Base-by-base conservation (phyloP, 73 alveolate genomes). In the Stentor roeselii region DNA sequence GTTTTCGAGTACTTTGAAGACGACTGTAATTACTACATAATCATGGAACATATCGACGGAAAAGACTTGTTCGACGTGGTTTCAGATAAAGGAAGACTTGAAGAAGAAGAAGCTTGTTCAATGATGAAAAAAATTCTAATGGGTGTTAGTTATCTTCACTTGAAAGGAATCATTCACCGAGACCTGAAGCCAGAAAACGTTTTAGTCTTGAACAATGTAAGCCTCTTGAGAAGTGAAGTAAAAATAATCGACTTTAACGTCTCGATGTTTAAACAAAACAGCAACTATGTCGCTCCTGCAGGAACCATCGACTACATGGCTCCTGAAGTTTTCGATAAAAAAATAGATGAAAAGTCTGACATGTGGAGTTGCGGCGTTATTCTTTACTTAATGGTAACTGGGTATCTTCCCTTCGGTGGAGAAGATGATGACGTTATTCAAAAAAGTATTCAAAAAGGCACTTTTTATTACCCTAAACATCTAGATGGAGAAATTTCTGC, bases 1-100 rank as follows among this genome's bases (percentile, higher is more conserved):
- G 40, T 92, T 39, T 94, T 78, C 85, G 98, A 94, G 82, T 92
- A 84, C 86, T 94, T 78, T 90, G 84, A 86, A 83, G 96, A 92
- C 83, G 86, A 87, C 50, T 86, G 86, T 76, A 92, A 90, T 82
- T 88, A 76, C 60, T 94, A 94, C 83, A 67, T 94, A 35, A 88
- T 94, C 39, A 89, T 86, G 82, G 98, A 94, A 84, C 78, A 42
- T 32, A 39, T 75, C 15, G 0, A 82, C 36, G 98, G 98, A 38
- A 95, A 96, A 1, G 95, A 93, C 59, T 82, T 93, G 36, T 82
- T 88, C 41, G 87, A 83, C 35, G 84, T 89, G 39, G 41, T 67
- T 67, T n/a, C 37, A 67, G 27, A n/a, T n/a, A 21, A 21, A 30
- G n/a, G n/a, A 34, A 32, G 11, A 67, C 14, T 67, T n/a, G 34